These are phyloP conservation scores for Aspergillus leporis DNA, from an alignment of 495 filamentous ascomycete genomes.

Conservation along the genomic window DNA sequence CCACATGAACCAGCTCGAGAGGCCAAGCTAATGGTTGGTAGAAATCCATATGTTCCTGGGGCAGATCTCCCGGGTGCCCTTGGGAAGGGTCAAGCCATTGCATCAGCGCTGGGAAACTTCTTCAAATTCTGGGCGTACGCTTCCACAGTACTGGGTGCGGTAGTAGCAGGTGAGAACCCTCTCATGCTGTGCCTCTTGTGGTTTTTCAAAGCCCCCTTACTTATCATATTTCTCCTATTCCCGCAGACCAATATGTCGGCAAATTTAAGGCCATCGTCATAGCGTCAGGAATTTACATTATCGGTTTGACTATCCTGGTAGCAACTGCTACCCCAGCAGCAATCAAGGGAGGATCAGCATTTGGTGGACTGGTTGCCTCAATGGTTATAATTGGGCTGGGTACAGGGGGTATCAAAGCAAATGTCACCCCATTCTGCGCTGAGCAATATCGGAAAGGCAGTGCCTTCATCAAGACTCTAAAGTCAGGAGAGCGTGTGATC, in stretches of 20 bases:
- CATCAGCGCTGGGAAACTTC: slow-evolving; percentile 19
- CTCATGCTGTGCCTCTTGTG: too few species aligned
- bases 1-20: not conserved
- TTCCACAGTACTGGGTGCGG: slow-evolving; percentile 37
- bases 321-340: slow-evolving; percentile 56
- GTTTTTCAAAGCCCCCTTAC: too few species aligned
- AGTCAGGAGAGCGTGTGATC: slow-evolving; percentile 58
- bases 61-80: slow-evolving; percentile 17
- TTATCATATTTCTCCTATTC: not conserved
- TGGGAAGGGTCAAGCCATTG: slow-evolving; percentile 17
- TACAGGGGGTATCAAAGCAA: slow-evolving; percentile 55
- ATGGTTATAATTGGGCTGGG: slow-evolving; percentile 33
- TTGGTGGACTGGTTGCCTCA: slow-evolving; percentile 20
- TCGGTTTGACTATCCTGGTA: slow-evolving; percentile 65
- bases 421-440: slow-evolving; percentile 54
- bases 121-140: slow-evolving; percentile 33
- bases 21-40: not conserved
- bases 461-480: slow-evolving; percentile 36
- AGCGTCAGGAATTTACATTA: slow-evolving; percentile 54
- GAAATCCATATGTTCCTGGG: slow-evolving; percentile 19
- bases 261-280: slow-evolving; percentile 59
- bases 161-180: slow-evolving; percentile 27
- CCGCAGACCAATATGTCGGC: slow-evolving; percentile 38
- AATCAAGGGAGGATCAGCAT: slow-evolving; percentile 16
- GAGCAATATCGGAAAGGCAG: slow-evolving; percentile 43